Conservation (phyloP, 192 early-diverging fungal species). For the Oehlia diaphana region DNA sequence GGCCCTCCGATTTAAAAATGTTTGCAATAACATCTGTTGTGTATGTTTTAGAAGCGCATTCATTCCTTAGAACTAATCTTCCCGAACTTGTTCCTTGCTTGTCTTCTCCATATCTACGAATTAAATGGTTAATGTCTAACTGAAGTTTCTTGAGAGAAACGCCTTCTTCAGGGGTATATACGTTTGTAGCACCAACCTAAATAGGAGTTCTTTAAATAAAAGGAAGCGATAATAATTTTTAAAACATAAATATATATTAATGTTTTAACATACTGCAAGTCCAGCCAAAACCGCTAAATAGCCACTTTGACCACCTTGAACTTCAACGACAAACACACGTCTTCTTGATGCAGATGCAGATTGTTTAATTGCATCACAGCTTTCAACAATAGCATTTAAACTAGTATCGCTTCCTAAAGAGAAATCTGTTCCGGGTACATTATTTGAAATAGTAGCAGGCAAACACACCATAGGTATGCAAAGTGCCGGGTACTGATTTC, state of each 20-base stretch:
- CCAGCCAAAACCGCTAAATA: slow-evolving; percentile 89
- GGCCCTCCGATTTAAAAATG: slow-evolving; percentile 86
- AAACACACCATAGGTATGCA: slow-evolving; percentile 91
- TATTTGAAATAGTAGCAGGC: slow-evolving; percentile 96
- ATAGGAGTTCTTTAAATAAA: neutral
- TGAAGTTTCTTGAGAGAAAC: slow-evolving; percentile 79
- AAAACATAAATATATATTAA: neutral
- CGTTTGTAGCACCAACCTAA: slow-evolving; percentile 79
- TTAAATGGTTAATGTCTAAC: slow-evolving; percentile 81
- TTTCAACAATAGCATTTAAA: slow-evolving; percentile 88
- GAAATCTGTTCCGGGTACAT: slow-evolving; percentile 96
- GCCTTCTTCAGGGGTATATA: slow-evolving; percentile 94
- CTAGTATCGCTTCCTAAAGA: slow-evolving; percentile 95
- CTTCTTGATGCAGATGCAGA: slow-evolving; percentile 87
- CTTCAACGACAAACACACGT: slow-evolving; percentile 96
- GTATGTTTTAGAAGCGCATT: slow-evolving; percentile 77
- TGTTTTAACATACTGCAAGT: slow-evolving; percentile 50
- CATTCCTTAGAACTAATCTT: slow-evolving; percentile 82
- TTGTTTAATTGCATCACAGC: slow-evolving; percentile 90
- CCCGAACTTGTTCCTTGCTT: slow-evolving; percentile 73
- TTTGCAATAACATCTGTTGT: slow-evolving; percentile 84
- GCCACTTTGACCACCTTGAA: slow-evolving; percentile 94
- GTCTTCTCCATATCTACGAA: slow-evolving; percentile 76
- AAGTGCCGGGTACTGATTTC: slow-evolving; percentile 86
- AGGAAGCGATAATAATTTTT: neutral